phyloP scores from a whole-genome alignment of 2,329 filamentous ascomycete genomes.

The Penicillium sp. region DNA sequence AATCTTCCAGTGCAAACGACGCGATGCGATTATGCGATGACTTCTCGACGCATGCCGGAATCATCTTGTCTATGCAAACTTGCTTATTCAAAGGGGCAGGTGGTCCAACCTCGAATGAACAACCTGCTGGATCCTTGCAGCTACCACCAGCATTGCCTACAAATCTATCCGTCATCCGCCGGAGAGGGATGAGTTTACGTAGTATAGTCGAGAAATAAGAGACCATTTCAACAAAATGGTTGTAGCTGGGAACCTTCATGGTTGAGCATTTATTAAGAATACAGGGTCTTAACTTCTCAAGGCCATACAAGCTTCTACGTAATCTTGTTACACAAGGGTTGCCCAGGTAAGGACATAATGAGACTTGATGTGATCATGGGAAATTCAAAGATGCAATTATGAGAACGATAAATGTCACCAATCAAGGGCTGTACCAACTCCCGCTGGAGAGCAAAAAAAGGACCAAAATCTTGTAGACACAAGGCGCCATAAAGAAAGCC shows the following conservation, averaged over 20 bases:
- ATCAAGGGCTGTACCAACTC: constrained; percentile 34
- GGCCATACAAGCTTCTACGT: not conserved
- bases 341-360: not conserved
- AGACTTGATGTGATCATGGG: not conserved
- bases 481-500: constrained; percentile 17
- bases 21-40: not conserved
- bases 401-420: constrained; percentile 11
- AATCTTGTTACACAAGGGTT: not conserved
- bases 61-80: not conserved
- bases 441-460: constrained; percentile 33
- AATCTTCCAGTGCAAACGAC: not conserved
- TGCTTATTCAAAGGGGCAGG: not conserved
- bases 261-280: not conserved
- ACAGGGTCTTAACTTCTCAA: not conserved
- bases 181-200: no score
- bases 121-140: not conserved
- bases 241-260: not conserved
- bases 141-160: not conserved
- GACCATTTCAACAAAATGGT: not conserved
- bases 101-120: not conserved
- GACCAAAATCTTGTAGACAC: constrained; percentile 21
- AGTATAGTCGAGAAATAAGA: not conserved
- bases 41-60: not conserved
- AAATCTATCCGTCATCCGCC: not conserved
- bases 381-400: constrained; percentile 8